Base-by-base conservation (phyloP, 345 rosid species). In the Brassica nigra region DNA sequence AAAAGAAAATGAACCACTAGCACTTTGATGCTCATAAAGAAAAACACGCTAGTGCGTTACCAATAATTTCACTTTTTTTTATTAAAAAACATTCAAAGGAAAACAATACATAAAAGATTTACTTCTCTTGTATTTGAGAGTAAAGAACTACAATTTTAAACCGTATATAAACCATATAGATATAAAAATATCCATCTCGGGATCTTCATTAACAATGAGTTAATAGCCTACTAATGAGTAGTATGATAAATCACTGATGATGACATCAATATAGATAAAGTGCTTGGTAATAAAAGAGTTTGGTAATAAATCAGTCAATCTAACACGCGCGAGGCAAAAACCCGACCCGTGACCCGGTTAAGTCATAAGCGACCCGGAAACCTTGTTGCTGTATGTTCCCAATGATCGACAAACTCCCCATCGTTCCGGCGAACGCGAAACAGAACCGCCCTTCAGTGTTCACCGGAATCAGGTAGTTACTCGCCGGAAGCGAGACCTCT, bases 381-480 rank as follows among this genome's bases (percentile, higher is more conserved):
- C 99, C 91, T n/a, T 95, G 99, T 70, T 95, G 99, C 83, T 95
- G 98, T 67, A 95, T 91, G 66, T 95, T 95, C 30, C 98, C 99
- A 31, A 95, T 78, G 0, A 95, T 93, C 16, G 99, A 90, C 76
- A 95, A 83, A 58, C 93, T 91, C 72, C 96, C 84, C 85, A 76
- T 73, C 0, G 98, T 93, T n/a, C 95, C 99, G 14, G 99, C 99
- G 57, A 95, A 95, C 1, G 99, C 98, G 66, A 90, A 95, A 86
- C 99, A 95, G 66, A 95, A 92, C 1, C 87, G 85, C 28, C 97
- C 98, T 62, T 79, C 47, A 16, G 71, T 79, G 31, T 91, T 92
- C 61, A 95, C 97, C 16, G 99, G 96, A 14, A 95, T 90, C 67
- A 95, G 76, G 79, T 95, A 95, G 42, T 95, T 95, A 42, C 93